Base-by-base conservation (phyloP, 1,284 basidiomycete species). In the Melampsora americana region DNA sequence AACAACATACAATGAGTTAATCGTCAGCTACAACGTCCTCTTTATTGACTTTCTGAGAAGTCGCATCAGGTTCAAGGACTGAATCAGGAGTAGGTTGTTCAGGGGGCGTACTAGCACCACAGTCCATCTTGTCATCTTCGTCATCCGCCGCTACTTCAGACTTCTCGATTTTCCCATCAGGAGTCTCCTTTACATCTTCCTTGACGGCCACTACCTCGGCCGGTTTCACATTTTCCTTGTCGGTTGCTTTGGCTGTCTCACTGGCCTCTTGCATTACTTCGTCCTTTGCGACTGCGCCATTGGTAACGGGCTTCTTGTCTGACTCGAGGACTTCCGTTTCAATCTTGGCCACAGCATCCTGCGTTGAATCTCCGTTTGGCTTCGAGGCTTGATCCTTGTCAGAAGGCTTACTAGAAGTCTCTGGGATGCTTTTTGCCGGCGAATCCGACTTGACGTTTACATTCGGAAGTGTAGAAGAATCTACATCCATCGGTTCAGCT, bases 301-400 rank as follows among this genome's bases (percentile, higher is more conserved):
- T 60, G 53, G 23, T 69, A 60, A 53, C 20, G 11, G 5, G 53
- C 50, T 69, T 69, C 28, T 53, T 59, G 5, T 53, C 28, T 39
- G 67, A 26, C 23, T 12, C 56, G 35, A 46, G 12, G 35, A 70
- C 44, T 35, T 42, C n/a, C 18, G 68, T 46, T 16, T 28, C 68
- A 16, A 35, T 46, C 35, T 30, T 26, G 32, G 39, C 56, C n/a
- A 48, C 66, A 48, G 12, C 56, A 26, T 42, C 44, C n/a, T 70
- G 30, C 11, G 32, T n/a, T 35, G 42, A 30, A 42, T 44, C 53
- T n/a, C 50, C 32, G 50, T 46, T 32, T 42, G 3, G 23, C 60
- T 60, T 48, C 18, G n/a, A 48, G 28, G 71, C 12, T 2, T 66
- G 26, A 14, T 73, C 62, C 23, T 50, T 62, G 23, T 66, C 71